Percentiles rank a stretch among this genome's conserved stretches.
phyloP scores from a whole-genome alignment of 2,329 filamentous ascomycete genomes.

The Penicillium psychrosexuale region DNA sequence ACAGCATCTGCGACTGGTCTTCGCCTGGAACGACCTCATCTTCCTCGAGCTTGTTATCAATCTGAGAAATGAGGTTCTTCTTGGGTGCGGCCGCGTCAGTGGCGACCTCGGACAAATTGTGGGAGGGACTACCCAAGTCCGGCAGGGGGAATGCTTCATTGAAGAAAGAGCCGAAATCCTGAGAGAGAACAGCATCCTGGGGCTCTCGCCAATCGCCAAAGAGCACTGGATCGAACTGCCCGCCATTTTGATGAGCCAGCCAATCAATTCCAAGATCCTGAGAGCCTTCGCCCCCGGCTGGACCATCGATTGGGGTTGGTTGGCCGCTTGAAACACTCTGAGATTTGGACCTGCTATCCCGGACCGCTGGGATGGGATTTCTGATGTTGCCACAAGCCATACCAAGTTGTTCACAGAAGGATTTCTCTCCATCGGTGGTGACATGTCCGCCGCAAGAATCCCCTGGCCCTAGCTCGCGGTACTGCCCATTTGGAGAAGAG shows the following conservation, averaged over 20 bases:
- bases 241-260: constrained; percentile 75
- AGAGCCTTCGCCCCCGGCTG: constrained; percentile 10
- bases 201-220: constrained; percentile 92
- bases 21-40: constrained; percentile 65
- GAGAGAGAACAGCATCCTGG: constrained; percentile 72
- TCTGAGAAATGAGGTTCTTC: constrained; percentile 71
- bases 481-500: constrained; percentile 41
- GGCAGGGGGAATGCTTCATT: constrained; percentile 72
- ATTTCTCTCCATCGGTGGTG: constrained; percentile 43
- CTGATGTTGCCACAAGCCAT: constrained; percentile 47
- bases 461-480: constrained; percentile 30
- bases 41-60: constrained; percentile 65
- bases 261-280: constrained; percentile 53
- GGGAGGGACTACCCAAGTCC: constrained; percentile 79
- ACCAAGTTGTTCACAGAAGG: constrained; percentile 45
- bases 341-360: constrained; percentile 26
- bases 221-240: constrained; percentile 84
- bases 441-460: constrained; percentile 29
- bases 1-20: constrained; percentile 64
- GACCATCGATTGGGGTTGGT: constrained; percentile 5
- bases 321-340: constrained; percentile 32
- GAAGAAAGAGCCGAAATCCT: constrained; percentile 69
- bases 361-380: constrained; percentile 43
- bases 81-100: constrained; percentile 45
- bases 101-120: constrained; percentile 48